Conservation (phyloP, 75 land plant species). For the Pseudotsuga menziesii region DNA sequence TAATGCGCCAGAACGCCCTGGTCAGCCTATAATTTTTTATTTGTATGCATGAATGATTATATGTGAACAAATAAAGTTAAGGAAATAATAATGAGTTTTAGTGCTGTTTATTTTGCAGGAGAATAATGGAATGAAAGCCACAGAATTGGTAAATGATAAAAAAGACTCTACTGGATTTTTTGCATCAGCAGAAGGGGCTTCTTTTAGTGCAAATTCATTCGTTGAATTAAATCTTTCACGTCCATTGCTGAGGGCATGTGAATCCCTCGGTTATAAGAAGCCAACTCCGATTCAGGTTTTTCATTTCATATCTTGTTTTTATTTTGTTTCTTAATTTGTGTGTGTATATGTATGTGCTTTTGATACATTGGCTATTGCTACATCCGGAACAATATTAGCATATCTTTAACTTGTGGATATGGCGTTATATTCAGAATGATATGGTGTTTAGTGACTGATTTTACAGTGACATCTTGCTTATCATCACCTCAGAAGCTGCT, state of each 20-base stretch:
- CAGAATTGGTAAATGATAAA: slow-evolving; percentile 12
- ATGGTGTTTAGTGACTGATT: too few relatives aligned
- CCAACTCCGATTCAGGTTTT: slow-evolving; percentile 96
- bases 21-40: background rate
- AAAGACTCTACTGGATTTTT: slow-evolving; percentile 38
- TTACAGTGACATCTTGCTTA: too few relatives aligned
- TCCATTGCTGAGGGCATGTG: slow-evolving; percentile 87
- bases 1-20: too few relatives aligned
- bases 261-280: slow-evolving; percentile 78
- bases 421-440: too few relatives aligned
- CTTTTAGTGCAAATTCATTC: slow-evolving; percentile 84
- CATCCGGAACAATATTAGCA: background rate
- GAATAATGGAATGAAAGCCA: background rate
- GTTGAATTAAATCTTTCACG: slow-evolving; percentile 88
- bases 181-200: slow-evolving; percentile 64
- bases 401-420: too few relatives aligned
- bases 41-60: background rate
- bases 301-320: background rate
- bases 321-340: background rate
- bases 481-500: too few relatives aligned
- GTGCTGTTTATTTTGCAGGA: background rate
- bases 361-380: background rate
- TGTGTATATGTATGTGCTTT: background rate
- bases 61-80: background rate
- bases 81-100: background rate